A percentile compares a stretch with the other conserved stretches of the same genome.
Conservation (phyloP, 2,329 filamentous ascomycete genomes). For the Didymella glomerata region DNA sequence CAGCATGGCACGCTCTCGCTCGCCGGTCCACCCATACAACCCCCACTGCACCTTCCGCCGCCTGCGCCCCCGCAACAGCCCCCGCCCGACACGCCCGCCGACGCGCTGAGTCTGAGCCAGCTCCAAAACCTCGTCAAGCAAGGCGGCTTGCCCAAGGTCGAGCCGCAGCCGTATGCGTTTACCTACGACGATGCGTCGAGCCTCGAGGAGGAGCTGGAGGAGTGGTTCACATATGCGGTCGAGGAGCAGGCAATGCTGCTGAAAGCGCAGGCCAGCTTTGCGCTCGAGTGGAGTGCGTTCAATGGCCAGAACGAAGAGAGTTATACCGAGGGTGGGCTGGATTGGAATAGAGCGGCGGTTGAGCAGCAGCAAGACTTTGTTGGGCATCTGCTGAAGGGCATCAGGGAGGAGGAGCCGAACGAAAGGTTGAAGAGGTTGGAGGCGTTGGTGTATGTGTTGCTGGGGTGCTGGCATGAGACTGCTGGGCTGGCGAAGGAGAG, state of each 20-base stretch:
- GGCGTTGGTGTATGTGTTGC: slow-evolving; percentile 56
- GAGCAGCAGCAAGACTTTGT: slow-evolving; percentile 67
- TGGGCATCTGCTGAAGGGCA: slow-evolving; percentile 49
- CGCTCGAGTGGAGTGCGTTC: slow-evolving; percentile 70
- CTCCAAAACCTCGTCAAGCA: slow-evolving; percentile 55
- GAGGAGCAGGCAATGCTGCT: slow-evolving; percentile 84
- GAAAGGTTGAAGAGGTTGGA: slow-evolving; percentile 51
- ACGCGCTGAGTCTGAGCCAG: slow-evolving; percentile 58
- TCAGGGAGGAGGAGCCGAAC: slow-evolving; percentile 43
- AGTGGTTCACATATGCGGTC: slow-evolving; percentile 95
- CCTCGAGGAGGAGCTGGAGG: slow-evolving; percentile 89
- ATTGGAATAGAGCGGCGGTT: slow-evolving; percentile 73
- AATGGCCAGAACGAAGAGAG: slow-evolving; percentile 51
- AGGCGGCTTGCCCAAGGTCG: slow-evolving; percentile 51
- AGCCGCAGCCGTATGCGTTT: slow-evolving; percentile 76
- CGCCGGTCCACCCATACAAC: slow-evolving; percentile 38
- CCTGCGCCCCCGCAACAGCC: slow-evolving; percentile 48
- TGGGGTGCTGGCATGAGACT: slow-evolving; percentile 61
- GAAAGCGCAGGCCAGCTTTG: slow-evolving; percentile 77
- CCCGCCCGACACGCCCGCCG: slow-evolving; percentile 42
- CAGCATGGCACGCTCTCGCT: neutral
- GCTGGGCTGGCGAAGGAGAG: slow-evolving; percentile 49
- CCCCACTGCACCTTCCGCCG: slow-evolving; percentile 56
- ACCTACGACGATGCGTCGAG: slow-evolving; percentile 61
- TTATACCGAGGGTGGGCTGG: slow-evolving; percentile 55